Evolutionary conservation across 2,329 filamentous ascomycete genomes (phyloP).

Genomic region (Talaromyces sp.): DNA sequence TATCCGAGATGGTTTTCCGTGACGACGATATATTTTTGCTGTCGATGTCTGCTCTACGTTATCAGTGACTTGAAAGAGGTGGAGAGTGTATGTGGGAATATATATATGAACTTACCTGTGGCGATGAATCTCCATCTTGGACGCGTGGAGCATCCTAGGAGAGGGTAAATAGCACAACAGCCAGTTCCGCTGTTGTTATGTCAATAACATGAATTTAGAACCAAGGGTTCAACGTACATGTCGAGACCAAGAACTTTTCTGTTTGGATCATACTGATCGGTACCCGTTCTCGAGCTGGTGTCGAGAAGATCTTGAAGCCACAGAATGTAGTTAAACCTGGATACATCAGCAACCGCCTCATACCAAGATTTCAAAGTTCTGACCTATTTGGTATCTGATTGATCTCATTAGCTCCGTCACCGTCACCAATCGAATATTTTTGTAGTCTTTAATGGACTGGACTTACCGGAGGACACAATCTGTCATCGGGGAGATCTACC

Average conservation of each 20-base stretch:
- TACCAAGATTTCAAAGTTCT: background rate
- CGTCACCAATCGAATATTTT: background rate
- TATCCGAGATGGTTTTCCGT: constrained; percentile 60
- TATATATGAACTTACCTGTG: constrained; percentile 46
- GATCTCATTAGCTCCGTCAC: background rate
- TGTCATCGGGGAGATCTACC: constrained; percentile 67
- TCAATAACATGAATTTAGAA: background rate
- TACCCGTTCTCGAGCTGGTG: constrained; percentile 50
- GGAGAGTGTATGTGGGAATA: background rate
- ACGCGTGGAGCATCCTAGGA: constrained; percentile 67
- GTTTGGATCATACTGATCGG: constrained; percentile 49
- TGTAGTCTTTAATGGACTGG: background rate
- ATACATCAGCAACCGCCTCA: constrained; percentile 20
- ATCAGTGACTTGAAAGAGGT: background rate
- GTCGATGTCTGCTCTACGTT: constrained; percentile 62
- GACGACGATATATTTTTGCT: constrained; percentile 62
- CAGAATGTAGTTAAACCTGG: constrained; percentile 79
- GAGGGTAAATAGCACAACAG: constrained; percentile 83
- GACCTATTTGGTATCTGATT: constrained; percentile 45
- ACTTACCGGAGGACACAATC: constrained; percentile 77
- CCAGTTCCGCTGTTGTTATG: constrained; percentile 64
- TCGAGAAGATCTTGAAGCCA: constrained; percentile 84
- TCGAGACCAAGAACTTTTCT: constrained; percentile 67
- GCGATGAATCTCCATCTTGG: constrained; percentile 67
- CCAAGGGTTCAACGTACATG: constrained; percentile 47